phyloP scores from a whole-genome alignment of 805 yeast genomes.

The Candida sakaeoensis region DNA sequence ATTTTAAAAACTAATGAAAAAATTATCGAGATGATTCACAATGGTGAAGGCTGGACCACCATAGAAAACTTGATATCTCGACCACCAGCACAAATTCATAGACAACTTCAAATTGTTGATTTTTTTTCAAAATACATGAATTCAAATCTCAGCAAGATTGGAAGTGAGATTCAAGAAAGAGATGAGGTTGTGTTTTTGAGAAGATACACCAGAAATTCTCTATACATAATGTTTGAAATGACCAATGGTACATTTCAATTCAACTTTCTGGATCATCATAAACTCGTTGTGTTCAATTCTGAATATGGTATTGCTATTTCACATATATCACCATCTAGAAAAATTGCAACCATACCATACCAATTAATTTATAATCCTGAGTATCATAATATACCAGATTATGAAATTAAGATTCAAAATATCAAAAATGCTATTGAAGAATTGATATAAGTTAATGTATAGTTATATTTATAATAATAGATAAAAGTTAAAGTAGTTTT shows the following conservation, averaged over 20 bases:
- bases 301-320: conserved; percentile 73
- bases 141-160: conserved; percentile 75
- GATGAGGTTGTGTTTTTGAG: conserved; percentile 72
- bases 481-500: neutral
- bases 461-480: neutral
- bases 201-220: conserved; percentile 74
- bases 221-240: conserved; percentile 86
- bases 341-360: conserved; percentile 59
- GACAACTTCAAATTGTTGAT: conserved; percentile 80
- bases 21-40: conserved; percentile 56
- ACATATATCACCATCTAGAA: conserved; percentile 74
- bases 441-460: conserved; percentile 17
- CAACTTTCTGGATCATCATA: conserved; percentile 93
- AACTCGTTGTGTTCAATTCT: conserved; percentile 62
- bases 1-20: conserved; percentile 68
- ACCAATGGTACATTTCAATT: conserved; percentile 92
- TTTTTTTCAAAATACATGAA: conserved; percentile 91
- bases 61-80: conserved; percentile 40
- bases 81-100: conserved; percentile 49
- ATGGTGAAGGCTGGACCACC: conserved; percentile 46
- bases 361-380: conserved; percentile 3
- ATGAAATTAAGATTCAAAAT: conserved; percentile 35
- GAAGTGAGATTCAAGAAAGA: conserved; percentile 57
- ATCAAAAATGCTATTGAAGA: conserved; percentile 65
- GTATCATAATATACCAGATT: conserved; percentile 40